Percentiles rank a stretch among this genome's conserved stretches.
Evolutionary conservation across 768 basidiomycete species (phyloP).

Genomic region (Cubamyces lactineus): DNA sequence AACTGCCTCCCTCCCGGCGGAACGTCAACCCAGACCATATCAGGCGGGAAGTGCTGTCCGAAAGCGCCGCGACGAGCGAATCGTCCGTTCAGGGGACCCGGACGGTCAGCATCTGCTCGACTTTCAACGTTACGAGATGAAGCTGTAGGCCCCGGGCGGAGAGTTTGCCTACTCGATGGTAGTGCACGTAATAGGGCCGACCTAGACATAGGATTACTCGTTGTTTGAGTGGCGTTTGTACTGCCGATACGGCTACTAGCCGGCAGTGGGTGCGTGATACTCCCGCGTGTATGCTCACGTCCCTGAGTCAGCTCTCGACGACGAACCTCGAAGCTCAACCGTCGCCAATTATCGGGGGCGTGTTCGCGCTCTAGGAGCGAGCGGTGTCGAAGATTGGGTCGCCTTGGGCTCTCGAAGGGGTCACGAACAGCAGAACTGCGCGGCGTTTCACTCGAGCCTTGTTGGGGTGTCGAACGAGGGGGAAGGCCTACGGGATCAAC

Average conservation of each 20-base stretch:
- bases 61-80: constrained; percentile 16
- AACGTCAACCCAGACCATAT: constrained; percentile 20
- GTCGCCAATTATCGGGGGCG: constrained; percentile 3
- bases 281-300: no score
- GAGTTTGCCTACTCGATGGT: not conserved
- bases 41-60: constrained; percentile 3
- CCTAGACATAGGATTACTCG: no score
- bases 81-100: constrained; percentile 15
- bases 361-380: constrained; percentile 21
- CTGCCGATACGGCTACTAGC: no score
- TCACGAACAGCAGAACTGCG: constrained; percentile 8
- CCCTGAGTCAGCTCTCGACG: no score
- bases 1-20: not conserved
- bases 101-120: not conserved
- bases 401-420: not conserved
- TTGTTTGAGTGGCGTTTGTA: no score
- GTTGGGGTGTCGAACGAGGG: no score
- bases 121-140: not conserved
- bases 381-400: constrained; percentile 3
- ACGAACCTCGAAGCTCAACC: not conserved
- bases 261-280: no score
- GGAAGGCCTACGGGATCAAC: no score
- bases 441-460: not conserved
- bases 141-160: not conserved
- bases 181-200: not conserved